These are phyloP conservation scores for Helotiales sp. DNA, from an alignment of 2,329 filamentous ascomycete genomes.

Conservation along the genomic window DNA sequence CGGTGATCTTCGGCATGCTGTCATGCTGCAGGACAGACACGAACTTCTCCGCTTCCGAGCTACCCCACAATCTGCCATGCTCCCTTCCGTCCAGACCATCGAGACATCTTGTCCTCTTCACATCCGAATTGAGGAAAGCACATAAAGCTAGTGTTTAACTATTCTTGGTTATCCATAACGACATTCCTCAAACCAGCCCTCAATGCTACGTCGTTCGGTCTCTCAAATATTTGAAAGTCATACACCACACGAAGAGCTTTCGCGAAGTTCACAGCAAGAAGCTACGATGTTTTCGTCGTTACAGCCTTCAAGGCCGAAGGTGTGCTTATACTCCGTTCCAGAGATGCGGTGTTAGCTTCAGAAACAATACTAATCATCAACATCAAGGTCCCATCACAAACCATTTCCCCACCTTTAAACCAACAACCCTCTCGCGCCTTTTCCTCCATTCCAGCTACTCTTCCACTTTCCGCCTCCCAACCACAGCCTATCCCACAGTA, in stretches of 20 bases:
- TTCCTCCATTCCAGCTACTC: not conserved
- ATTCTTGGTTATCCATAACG: not conserved
- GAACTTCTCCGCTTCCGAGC: not conserved
- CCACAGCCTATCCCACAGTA: too few relatives aligned
- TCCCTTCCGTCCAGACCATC: not conserved
- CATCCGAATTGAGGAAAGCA: not conserved
- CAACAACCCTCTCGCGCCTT: constrained; percentile 21
- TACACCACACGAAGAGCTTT: constrained; percentile 3
- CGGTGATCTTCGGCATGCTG: not conserved
- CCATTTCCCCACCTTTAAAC: constrained; percentile 12
- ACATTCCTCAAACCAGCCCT: not conserved
- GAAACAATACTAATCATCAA: not conserved
- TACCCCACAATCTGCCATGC: constrained; percentile 13
- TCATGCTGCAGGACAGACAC: not conserved
- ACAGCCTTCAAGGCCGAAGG: constrained; percentile 24
- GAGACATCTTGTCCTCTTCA: not conserved
- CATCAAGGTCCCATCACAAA: constrained; percentile 6
- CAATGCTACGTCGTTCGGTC: constrained; percentile 20
- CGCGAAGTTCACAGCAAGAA: not conserved
- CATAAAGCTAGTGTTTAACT: not conserved
- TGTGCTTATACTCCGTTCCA: constrained; percentile 5
- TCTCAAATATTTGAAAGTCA: constrained; percentile 17
- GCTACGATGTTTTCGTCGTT: constrained; percentile 23
- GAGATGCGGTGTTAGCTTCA: too few relatives aligned
- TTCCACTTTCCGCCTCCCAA: not conserved